Percentiles rank a stretch among this genome's conserved stretches.
Conservation (phyloP, 2,329 filamentous ascomycete species). For the Zymoseptoria ardabiliae region DNA sequence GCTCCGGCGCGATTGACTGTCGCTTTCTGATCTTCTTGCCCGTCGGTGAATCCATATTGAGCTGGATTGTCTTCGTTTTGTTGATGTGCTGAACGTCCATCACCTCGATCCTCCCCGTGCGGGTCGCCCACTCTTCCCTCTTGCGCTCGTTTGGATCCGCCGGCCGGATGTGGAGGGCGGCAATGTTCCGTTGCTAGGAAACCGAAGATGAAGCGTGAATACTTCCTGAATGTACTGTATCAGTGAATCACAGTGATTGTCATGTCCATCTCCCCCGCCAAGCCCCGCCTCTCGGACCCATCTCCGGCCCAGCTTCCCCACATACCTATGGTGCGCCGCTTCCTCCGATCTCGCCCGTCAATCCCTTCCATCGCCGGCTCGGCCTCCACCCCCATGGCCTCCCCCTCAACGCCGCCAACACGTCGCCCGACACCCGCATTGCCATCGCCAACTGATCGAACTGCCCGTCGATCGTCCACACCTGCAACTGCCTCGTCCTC, state of each 20-base stretch:
- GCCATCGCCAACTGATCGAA: not conserved
- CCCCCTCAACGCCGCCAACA: not conserved
- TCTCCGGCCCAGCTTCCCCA: not conserved
- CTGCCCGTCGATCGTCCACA: not conserved
- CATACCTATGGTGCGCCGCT: not conserved
- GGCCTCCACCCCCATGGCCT: not conserved
- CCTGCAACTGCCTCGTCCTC: not conserved
- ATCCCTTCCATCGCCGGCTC: no score
- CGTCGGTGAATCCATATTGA: constrained; percentile 83
- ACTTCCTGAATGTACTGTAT: no score
- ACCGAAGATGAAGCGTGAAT: no score
- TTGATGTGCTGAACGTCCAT: constrained; percentile 66
- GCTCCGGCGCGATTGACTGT: constrained; percentile 65
- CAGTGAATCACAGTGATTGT: no score
- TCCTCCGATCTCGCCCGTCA: no score
- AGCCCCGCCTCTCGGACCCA: not conserved
- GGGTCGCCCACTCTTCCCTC: constrained; percentile 44
- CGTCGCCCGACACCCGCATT: not conserved
- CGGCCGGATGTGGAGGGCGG: no score
- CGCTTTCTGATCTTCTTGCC: constrained; percentile 79
- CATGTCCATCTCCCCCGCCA: no score
- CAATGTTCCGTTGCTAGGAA: no score
- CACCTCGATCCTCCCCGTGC: constrained; percentile 58
- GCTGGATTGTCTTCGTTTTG: constrained; percentile 91
- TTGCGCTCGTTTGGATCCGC: no score